These are phyloP conservation scores for Fraxinus nigra DNA, from an alignment of 305 asterid species.

Conservation along the genomic window DNA sequence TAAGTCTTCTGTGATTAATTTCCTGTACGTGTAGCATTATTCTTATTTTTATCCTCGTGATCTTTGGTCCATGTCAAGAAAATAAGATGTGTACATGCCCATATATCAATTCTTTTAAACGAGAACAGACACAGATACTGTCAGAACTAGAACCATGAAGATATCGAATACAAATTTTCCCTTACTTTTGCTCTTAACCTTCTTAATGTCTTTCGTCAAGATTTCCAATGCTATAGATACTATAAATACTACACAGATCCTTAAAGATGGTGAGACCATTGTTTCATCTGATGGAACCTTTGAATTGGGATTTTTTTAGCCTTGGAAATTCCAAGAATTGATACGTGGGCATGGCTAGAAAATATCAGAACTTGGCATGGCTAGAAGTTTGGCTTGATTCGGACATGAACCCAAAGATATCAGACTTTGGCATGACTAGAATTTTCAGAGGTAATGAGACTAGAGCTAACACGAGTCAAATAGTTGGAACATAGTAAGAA, in stretches of 20 bases:
- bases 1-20: no score
- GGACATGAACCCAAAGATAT: background rate
- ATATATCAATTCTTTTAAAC: no score
- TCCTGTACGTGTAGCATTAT: no score
- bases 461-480: background rate
- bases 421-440: background rate
- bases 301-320: constrained; percentile 25
- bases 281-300: constrained; percentile 21
- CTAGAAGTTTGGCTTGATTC: constrained; percentile 17
- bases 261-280: constrained; percentile 12
- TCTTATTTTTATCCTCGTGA: no score
- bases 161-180: background rate
- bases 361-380: constrained; percentile 30
- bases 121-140: no score
- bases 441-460: background rate
- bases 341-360: constrained; percentile 29
- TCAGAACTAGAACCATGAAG: background rate
- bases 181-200: background rate
- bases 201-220: background rate
- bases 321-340: background rate
- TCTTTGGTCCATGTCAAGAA: no score
- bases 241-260: background rate
- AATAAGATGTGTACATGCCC: no score
- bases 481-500: background rate
- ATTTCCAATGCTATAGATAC: background rate